These are phyloP conservation scores for Fusarium bactridioides DNA, from an alignment of 2,329 filamentous ascomycete genomes.

Conservation along the genomic window DNA sequence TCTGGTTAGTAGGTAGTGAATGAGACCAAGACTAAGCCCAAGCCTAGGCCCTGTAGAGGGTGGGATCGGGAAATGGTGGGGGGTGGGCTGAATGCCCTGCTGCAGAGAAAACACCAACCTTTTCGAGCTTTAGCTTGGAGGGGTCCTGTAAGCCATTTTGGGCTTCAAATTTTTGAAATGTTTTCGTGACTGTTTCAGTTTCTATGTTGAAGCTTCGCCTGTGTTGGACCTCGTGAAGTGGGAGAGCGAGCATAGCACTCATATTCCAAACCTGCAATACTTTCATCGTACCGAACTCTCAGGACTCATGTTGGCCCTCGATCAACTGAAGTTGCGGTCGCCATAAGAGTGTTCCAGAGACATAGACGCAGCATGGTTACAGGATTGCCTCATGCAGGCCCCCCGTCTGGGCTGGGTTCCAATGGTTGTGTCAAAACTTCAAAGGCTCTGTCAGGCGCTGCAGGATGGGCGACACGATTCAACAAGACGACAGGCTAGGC, in stretches of 20 bases:
- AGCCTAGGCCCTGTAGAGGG: slow-evolving; percentile 19
- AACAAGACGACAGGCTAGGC: not conserved
- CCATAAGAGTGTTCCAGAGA: not conserved
- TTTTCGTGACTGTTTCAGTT: not conserved
- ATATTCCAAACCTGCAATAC: not conserved
- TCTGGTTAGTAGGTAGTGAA: not conserved
- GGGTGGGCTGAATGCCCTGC: slow-evolving; percentile 11
- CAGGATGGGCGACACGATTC: not conserved
- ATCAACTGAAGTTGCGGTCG: not conserved
- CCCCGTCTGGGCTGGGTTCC: not conserved
- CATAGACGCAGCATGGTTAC: not conserved
- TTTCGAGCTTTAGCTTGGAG: slow-evolving; percentile 21
- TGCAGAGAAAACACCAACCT: slow-evolving; percentile 16
- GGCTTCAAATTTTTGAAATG: not conserved
- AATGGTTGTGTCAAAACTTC: not conserved
- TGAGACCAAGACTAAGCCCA: not conserved
- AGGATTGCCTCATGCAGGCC: slow-evolving; percentile 4
- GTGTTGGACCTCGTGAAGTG: not conserved
- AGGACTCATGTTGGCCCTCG: not conserved
- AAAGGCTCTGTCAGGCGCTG: not conserved
- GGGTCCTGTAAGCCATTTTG: slow-evolving; percentile 17
- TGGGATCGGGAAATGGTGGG: slow-evolving; percentile 33
- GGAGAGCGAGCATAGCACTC: not conserved
- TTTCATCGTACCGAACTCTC: not conserved
- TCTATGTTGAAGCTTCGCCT: not conserved